Base-by-base conservation (phyloP, 2,329 filamentous ascomycete genomes). In the Cytospora paraplurivora region DNA sequence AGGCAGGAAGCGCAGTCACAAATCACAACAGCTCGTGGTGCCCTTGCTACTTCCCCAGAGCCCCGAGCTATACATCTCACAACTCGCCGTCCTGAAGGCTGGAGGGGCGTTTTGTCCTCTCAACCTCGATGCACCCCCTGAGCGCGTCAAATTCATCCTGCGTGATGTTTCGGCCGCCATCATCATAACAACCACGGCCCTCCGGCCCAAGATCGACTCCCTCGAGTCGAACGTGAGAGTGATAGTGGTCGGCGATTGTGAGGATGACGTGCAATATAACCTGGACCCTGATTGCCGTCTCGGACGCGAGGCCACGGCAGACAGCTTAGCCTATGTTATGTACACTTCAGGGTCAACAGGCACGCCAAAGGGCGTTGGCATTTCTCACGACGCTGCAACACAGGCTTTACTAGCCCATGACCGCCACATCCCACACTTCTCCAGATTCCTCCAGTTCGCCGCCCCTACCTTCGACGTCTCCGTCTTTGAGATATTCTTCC, bases 401-500 rank as follows among this genome's bases (percentile, higher is more conserved):
- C 93, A 97, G 73, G 92, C 90, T 62, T 76, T 97, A 8, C 81
- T 96, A 51, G 91, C 92, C 2, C 93, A 97, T 72, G 83, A 96
- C 70, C 81, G 79, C 54, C 87, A 93, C 69, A 88, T 97, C 49
- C 93, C 93, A 2, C 47, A 59, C 0, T 97, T 97, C 72, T 80
- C 80, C 17, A 85, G 92, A 53, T 97, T 97, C 73, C 82, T 97
- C 0, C 93, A 97, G 73, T 97, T 97, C 74, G 93, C 93, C 5
- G 89, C 92, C 3, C 92, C 93, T 0, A 97, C 93, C 0, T 97
- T 97, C 72, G 93, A 97, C 74, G 93, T 97, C 8, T 96, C 92
- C 0, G 89, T 97, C 7, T 97, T 97, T 73, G 93, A 97, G 73
- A 93, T 96, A 7, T 97, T 97, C 80, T 97, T 97, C 68, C 90